Conservation (phyloP, 116 monocot genomes). For the Cymodocea nodosa region DNA sequence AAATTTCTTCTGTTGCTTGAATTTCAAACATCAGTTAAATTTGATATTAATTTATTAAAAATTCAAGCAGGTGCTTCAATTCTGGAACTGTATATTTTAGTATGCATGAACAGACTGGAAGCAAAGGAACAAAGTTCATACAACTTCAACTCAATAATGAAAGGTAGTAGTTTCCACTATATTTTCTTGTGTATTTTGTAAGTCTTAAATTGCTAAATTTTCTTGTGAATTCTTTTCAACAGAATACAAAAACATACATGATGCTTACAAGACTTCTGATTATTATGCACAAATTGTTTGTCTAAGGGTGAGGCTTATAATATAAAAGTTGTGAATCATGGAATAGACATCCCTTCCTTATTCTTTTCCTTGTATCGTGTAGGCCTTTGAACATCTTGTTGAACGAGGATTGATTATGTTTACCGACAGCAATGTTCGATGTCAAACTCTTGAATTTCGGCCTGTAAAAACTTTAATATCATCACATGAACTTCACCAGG, state of each 20-base stretch:
- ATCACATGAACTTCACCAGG: slow-evolving; percentile 49
- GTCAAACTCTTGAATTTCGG: slow-evolving; percentile 59
- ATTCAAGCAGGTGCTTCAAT: slow-evolving; percentile 50
- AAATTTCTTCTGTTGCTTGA: no score
- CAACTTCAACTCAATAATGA: slow-evolving; percentile 83
- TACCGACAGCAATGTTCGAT: slow-evolving; percentile 36
- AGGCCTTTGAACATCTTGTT: slow-evolving; percentile 92
- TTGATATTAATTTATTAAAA: slow-evolving; percentile 2
- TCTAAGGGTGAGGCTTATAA: slow-evolving; percentile 35
- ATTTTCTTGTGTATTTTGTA: background rate
- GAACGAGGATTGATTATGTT: slow-evolving; percentile 59
- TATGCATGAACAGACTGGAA: slow-evolving; percentile 82
- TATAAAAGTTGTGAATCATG: background rate
- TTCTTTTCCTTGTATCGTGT: slow-evolving; percentile 8
- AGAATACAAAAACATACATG: slow-evolving; percentile 82
- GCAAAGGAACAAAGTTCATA: slow-evolving; percentile 56
- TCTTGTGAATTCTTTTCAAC: slow-evolving; percentile 3
- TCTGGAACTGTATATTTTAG: slow-evolving; percentile 86
- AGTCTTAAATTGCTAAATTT: background rate
- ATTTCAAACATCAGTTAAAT: background rate
- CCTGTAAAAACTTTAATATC: slow-evolving; percentile 68
- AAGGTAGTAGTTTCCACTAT: slow-evolving; percentile 33
- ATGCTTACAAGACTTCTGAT: slow-evolving; percentile 82
- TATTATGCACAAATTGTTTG: slow-evolving; percentile 42
- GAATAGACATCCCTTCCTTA: background rate